phyloP scores from a whole-genome alignment of 2,329 filamentous ascomycete species.

The Sporothrix humicola region DNA sequence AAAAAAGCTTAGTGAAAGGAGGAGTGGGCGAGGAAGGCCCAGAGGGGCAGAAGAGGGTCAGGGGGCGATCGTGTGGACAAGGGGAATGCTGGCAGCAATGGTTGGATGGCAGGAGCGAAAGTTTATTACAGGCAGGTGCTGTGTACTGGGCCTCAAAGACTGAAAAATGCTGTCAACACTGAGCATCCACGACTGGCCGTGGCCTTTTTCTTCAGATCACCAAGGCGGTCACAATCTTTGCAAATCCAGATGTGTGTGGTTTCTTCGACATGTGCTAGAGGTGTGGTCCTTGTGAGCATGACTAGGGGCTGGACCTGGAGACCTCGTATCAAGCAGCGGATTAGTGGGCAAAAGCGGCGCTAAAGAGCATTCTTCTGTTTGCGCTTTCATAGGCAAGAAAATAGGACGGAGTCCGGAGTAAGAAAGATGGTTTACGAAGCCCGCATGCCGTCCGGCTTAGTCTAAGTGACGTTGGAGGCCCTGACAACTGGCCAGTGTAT shows the following conservation, averaged over 20 bases:
- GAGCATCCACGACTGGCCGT: background rate
- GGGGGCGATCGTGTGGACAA: constrained; percentile 14
- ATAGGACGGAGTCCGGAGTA: background rate
- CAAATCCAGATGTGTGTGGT: background rate
- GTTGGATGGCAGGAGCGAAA: constrained; percentile 21
- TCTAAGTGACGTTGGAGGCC: background rate
- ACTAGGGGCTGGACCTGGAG: background rate
- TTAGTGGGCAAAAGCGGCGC: constrained; percentile 2
- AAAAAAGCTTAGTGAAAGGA: constrained; percentile 25
- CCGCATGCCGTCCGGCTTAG: background rate
- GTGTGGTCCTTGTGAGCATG: background rate
- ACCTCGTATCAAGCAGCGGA: constrained; percentile 12
- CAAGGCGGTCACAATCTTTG: too few relatives aligned
- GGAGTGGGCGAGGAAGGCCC: constrained; percentile 9
- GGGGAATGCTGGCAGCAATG: constrained; percentile 11
- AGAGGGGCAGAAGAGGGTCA: constrained; percentile 5
- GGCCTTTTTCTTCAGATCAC: too few relatives aligned
- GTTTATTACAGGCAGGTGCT: background rate
- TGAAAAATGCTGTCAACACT: background rate
- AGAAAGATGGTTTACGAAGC: constrained; percentile 5
- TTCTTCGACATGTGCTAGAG: background rate
- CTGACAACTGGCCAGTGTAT: background rate
- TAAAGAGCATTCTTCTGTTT: background rate
- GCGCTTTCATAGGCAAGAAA: background rate
- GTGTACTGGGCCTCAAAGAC: background rate